phyloP scores from a whole-genome alignment of 1,284 basidiomycete genomes.

The Ganoderma leucocontextum region DNA sequence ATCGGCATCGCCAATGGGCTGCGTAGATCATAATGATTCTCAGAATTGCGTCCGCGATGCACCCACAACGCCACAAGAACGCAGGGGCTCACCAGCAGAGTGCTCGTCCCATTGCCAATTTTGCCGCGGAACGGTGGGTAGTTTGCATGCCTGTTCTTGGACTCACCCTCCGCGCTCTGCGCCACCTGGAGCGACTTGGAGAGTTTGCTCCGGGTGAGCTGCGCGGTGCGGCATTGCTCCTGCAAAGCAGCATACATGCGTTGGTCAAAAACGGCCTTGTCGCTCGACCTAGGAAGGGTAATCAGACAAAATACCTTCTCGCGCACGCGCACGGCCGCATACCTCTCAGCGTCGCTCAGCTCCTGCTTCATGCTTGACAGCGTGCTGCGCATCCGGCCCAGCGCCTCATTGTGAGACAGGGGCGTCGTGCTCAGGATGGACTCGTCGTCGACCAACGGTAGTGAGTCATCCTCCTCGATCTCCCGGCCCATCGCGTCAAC shows the following conservation, averaged over 20 bases:
- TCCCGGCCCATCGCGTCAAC: constrained; percentile 75
- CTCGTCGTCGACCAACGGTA: constrained; percentile 20
- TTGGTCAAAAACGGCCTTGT: constrained; percentile 44
- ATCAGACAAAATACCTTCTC: constrained; percentile 32
- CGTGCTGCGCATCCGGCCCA: constrained; percentile 62
- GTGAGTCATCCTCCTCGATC: constrained; percentile 48
- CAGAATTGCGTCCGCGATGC: constrained; percentile 5
- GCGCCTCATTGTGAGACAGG: constrained; percentile 56
- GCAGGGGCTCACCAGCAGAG: constrained; percentile 41
- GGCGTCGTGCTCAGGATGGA: constrained; percentile 41
- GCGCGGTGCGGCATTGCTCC: constrained; percentile 60
- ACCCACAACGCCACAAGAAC: neutral
- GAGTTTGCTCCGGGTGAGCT: constrained; percentile 55
- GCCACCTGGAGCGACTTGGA: constrained; percentile 51
- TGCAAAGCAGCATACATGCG: constrained; percentile 60
- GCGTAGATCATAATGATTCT: constrained; percentile 10
- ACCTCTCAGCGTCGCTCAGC: constrained; percentile 66
- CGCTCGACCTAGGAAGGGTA: constrained; percentile 37
- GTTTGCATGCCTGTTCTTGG: constrained; percentile 46
- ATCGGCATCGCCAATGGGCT: constrained; percentile 28
- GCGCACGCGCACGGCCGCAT: constrained; percentile 27
- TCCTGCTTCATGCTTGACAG: constrained; percentile 63
- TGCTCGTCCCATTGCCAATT: constrained; percentile 47
- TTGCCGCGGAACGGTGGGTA: constrained; percentile 47
- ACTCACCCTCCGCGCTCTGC: constrained; percentile 36